Evolutionary conservation across 768 basidiomycete species (phyloP).

Genomic region (Royoungia palumana): DNA sequence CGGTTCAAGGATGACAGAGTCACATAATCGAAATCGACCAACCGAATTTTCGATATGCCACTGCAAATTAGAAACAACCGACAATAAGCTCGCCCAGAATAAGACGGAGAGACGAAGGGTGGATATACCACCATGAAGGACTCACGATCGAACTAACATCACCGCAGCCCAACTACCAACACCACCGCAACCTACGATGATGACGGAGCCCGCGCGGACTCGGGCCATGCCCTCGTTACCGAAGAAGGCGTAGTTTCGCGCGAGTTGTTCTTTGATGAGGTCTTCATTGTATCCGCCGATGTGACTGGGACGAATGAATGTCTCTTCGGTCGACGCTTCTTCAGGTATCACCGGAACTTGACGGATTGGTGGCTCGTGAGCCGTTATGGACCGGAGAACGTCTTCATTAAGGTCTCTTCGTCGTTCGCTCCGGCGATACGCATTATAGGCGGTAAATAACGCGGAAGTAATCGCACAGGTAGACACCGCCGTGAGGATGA

Average conservation of each 20-base stretch:
- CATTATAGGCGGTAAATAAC: conserved; percentile 55
- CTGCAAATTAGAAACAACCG: conserved; percentile 33
- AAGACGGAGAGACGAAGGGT: background rate
- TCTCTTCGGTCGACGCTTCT: conserved; percentile 10
- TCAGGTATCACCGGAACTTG: conserved; percentile 1
- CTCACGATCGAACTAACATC: conserved; percentile 89
- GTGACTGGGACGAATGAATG: conserved; percentile 13
- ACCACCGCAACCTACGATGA: conserved; percentile 92
- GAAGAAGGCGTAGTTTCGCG: conserved; percentile 93
- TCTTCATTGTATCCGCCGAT: conserved; percentile 63
- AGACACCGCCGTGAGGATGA: conserved; percentile 60
- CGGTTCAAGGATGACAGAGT: conserved; percentile 93
- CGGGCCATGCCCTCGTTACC: conserved; percentile 84
- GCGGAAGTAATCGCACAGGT: conserved; percentile 62
- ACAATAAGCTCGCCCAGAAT: background rate
- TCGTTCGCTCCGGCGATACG: conserved; percentile 43
- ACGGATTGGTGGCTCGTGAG: conserved; percentile 6
- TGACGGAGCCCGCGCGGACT: conserved; percentile 72
- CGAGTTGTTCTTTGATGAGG: conserved; percentile 84
- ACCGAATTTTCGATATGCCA: conserved; percentile 70
- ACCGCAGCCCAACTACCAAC: conserved; percentile 96
- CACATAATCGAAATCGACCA: conserved; percentile 96
- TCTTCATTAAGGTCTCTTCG: conserved; percentile 58
- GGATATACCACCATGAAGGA: conserved; percentile 12
- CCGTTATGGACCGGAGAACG: conserved; percentile 48